Percentiles rank a stretch among this genome's conserved stretches.
These are phyloP conservation scores for Suillus variegatus DNA, from an alignment of 768 basidiomycete species.

Conservation along the genomic window DNA sequence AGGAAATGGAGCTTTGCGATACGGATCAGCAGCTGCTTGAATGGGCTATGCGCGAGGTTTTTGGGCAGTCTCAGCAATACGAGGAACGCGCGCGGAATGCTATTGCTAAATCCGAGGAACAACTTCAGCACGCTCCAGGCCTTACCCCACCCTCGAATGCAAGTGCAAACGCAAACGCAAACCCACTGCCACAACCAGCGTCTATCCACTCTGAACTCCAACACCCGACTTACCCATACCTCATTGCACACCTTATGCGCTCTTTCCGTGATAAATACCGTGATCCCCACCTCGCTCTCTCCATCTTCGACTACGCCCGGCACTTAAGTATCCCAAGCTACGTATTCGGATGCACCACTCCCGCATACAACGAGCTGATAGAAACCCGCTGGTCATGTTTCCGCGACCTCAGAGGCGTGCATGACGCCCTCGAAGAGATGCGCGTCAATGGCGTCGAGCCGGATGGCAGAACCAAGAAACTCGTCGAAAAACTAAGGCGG, in stretches of 20 bases:
- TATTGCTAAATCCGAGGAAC: constrained; percentile 24
- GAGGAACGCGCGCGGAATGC: constrained; percentile 47
- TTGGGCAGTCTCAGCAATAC: constrained; percentile 55
- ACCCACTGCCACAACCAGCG: background rate
- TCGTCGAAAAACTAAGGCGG: constrained; percentile 64
- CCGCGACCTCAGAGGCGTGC: constrained; percentile 77
- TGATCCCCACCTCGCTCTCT: constrained; percentile 80
- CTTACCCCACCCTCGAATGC: background rate
- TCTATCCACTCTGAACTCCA: constrained; percentile 37
- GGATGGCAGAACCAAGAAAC: constrained; percentile 57
- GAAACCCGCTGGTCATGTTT: constrained; percentile 83
- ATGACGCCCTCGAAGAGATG: constrained; percentile 83
- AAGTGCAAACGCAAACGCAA: constrained; percentile 14
- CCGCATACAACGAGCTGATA: constrained; percentile 89
- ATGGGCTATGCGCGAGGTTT: constrained; percentile 73
- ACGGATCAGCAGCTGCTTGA: constrained; percentile 71
- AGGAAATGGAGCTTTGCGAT: constrained; percentile 68
- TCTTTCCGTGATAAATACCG: constrained; percentile 76
- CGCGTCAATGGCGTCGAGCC: constrained; percentile 69
- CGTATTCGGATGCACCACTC: constrained; percentile 87
- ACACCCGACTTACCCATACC: constrained; percentile 68
- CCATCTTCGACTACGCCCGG: constrained; percentile 80
- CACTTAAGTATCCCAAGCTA: constrained; percentile 77
- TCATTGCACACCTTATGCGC: constrained; percentile 77
- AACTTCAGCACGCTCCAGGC: constrained; percentile 11